phyloP scores from a whole-genome alignment of 2,329 filamentous ascomycete species.

The Clonostachys sp. region DNA sequence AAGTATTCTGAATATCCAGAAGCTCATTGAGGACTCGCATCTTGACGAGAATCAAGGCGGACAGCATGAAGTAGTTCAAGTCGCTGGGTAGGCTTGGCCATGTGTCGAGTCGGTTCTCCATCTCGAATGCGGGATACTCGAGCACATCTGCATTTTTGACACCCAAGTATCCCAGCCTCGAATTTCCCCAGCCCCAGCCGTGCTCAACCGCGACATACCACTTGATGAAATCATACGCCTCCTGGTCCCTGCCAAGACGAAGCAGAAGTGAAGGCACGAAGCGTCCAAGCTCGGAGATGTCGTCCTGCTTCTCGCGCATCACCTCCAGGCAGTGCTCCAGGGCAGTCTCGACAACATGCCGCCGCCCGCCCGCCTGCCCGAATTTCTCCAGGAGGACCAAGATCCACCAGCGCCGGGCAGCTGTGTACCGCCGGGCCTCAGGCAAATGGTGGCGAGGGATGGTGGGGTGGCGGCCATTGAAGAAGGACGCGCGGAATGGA shows the following conservation, averaged over 20 bases:
- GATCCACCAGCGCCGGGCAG: constrained; percentile 18
- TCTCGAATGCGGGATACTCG: constrained; percentile 15
- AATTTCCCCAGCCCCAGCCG: constrained; percentile 11
- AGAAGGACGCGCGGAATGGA: constrained; percentile 21
- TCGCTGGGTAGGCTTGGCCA: not conserved
- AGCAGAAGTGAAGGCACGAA: constrained; percentile 34
- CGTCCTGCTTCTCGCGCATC: constrained; percentile 33
- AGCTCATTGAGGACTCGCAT: constrained; percentile 14
- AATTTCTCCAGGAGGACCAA: constrained; percentile 18
- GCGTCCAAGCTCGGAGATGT: constrained; percentile 37
- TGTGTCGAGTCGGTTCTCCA: too few relatives aligned
- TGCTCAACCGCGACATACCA: constrained; percentile 16
- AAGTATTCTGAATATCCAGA: constrained; percentile 7
- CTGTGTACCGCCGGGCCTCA: constrained; percentile 37
- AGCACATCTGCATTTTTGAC: constrained; percentile 31
- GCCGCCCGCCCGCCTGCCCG: constrained; percentile 18
- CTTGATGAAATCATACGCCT: constrained; percentile 38
- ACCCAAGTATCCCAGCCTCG: constrained; percentile 18
- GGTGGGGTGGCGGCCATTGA: constrained; percentile 28
- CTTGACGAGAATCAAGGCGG: constrained; percentile 12
- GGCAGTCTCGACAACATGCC: constrained; percentile 18
- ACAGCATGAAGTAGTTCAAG: constrained; percentile 6
- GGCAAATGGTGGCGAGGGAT: constrained; percentile 30
- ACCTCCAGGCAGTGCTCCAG: constrained; percentile 35
- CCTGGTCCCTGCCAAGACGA: constrained; percentile 42